These are phyloP conservation scores for Salvia hispanica DNA, from an alignment of 257 asterid species.

Conservation along the genomic window DNA sequence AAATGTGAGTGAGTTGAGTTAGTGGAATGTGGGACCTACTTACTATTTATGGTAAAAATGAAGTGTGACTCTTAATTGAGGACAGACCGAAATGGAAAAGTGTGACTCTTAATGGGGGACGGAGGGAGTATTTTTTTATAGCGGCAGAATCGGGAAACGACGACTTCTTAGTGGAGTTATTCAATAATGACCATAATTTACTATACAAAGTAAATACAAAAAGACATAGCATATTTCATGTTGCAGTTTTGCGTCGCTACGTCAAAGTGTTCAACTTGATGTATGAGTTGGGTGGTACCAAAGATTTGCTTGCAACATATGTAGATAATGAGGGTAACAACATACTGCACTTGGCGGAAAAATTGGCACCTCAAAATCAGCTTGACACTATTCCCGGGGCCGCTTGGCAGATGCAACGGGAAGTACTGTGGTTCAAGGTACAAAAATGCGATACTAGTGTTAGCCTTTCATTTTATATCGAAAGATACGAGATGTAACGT, in stretches of 20 bases:
- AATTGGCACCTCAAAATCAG: constrained; percentile 33
- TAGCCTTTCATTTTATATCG: no score
- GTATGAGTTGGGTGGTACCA: constrained; percentile 31
- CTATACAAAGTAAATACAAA: constrained; percentile 28
- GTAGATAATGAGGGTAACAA: constrained; percentile 33
- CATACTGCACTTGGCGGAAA: constrained; percentile 44
- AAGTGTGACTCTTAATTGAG: no score
- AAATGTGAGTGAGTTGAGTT: no score
- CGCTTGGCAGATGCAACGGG: constrained; percentile 50
- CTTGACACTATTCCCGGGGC: constrained; percentile 38
- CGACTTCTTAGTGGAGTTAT: constrained; percentile 37
- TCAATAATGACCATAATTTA: constrained; percentile 33
- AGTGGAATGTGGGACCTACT: no score
- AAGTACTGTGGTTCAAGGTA: constrained; percentile 46
- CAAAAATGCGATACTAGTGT: background rate
- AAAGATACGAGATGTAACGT: background rate
- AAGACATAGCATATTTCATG: constrained; percentile 41
- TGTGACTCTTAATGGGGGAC: no score
- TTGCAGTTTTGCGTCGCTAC: constrained; percentile 40
- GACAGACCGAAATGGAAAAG: no score
- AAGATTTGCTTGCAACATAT: constrained; percentile 30
- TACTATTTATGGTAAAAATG: no score
- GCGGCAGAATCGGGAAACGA: constrained; percentile 39
- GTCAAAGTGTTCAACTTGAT: constrained; percentile 38
- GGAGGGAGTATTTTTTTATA: no score